Conservation (phyloP, 306 rosid genomes). For the Prinsepia uniflora region DNA sequence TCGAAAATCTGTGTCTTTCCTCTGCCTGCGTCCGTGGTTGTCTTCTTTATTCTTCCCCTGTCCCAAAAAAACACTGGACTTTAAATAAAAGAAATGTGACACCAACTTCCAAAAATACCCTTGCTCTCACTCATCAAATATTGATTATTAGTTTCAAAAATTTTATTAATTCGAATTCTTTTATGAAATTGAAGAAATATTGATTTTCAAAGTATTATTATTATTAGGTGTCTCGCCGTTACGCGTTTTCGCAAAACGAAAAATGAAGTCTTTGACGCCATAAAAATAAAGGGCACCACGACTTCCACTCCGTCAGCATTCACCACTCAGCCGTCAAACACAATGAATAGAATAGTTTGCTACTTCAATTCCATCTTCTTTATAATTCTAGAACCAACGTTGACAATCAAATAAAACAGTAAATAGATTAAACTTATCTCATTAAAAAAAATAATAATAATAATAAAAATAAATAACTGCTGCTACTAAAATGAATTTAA, state of each 20-base stretch:
- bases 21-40: slow-evolving; percentile 10
- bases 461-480: too few relatives aligned
- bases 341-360: not conserved
- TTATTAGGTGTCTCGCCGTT: not conserved
- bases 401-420: not conserved
- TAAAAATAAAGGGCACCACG: not conserved
- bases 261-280: slow-evolving; percentile 2
- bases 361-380: not conserved
- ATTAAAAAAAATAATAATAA: too few relatives aligned
- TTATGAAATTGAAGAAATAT: not conserved
- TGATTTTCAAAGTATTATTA: not conserved
- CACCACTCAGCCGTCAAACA: slow-evolving; percentile 2
- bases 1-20: not conserved
- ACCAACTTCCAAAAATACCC: slow-evolving; percentile 52
- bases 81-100: slow-evolving; percentile 28
- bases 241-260: slow-evolving; percentile 21
- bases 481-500: too few relatives aligned
- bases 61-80: slow-evolving; percentile 15
- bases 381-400: not conserved
- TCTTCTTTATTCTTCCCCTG: slow-evolving; percentile 9
- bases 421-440: not conserved
- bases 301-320: not conserved
- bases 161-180: too few relatives aligned
- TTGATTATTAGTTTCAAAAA: too few relatives aligned
- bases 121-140: slow-evolving; percentile 20